Base-by-base conservation (phyloP, 352 stramenopile genomes). In the Globisporangium radiosum region DNA sequence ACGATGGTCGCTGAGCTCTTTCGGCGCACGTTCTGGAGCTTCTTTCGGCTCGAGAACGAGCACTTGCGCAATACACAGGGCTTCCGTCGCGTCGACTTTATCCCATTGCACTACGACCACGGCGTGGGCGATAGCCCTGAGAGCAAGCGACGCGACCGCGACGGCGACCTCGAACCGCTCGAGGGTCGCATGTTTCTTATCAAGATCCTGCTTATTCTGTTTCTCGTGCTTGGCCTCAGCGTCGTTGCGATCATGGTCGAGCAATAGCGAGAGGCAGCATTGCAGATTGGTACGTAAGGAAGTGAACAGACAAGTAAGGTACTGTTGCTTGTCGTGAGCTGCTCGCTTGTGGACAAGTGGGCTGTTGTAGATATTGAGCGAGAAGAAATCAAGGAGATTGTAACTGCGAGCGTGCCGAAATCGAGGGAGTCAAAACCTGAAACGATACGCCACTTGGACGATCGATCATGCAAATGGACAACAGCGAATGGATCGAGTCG, bases 1-100 rank as follows among this genome's bases (percentile, higher is more conserved):
- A 92, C 85, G 10, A 94, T 92, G 80, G 79, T 94, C 19, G 58
- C 88, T 2, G 85, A 94, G 68, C 73, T 92, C 17, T 90, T 94
- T 47, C 81, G 85, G 13, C 81, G 85, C 43, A 94, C 85, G 7
- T 89, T 91, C 49, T 94, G 85, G 85, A 90, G 85, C 64, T 92
- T 94, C 56, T 94, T 94, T 54, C 71, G 76, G 0, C 71, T 94
- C 40, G 85, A 94, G 59, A 94, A 94, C 52, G 85, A 94, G 68
- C 83, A 93, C 52, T 55, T 93, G 54, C 83, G 85, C 68, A 94
- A 93, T 65, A 94, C 83, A 36, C 83, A 92, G 57, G 83, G 83
- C 38, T 94, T 91, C 58, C 81, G 78, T 45, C 81, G 80, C 50
- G 80, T 89, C 4, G 78, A 93, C 50, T 93, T 93, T 45, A 91